Evolutionary conservation across 495 filamentous ascomycete species (phyloP), one percentile per base, ranked within the genome.

Genomic region (Amphirosellinia nigrospora): DNA sequence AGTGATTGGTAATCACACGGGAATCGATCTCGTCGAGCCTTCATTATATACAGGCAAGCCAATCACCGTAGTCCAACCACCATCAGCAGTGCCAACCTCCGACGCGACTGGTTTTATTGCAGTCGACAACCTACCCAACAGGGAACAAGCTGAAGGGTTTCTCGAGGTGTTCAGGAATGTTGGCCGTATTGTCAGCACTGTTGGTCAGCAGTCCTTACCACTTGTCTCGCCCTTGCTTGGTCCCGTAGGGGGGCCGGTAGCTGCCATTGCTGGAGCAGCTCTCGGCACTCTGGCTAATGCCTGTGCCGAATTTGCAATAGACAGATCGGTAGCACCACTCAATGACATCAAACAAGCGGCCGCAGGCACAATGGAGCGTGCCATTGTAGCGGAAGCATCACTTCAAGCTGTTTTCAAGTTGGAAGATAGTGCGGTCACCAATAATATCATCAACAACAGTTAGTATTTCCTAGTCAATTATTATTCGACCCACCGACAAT

Each of bases 281-380:
- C 69, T 82, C 30, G 70, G 69, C 28, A 71, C 76, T 30, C 56
- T 79, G 39, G 71, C 68, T 26, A 70, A 71, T 11, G 56, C 39
- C 34, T 67, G 77, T 28, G 70, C 77, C 46, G 71, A 71, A 41
- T 74, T 70, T 38, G 56, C 64, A 36, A 70, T 59, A 30, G 69
- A 56, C 19, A 48, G 61, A 38, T n/a, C 11, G n/a, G 32, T 38
- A 2, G 26, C 46, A 15, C 38, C 45, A 30, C 60, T 32, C 38
- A 41, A 8, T 3, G 41, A 26, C 7, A 50, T 19, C 11, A 16
- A 30, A 21, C 10, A 6, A 13, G 32, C 10, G 16, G 48, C 53
- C n/a, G 32, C 28, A 32, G 67, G 71, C 26, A 36, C 50, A 7
- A 41, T 64, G 21, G 68, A 77, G 26, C 70, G 75, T 45, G 75